These are phyloP conservation scores for Rhodotorula toruloides DNA, from an alignment of 768 basidiomycete genomes.

Conservation along the genomic window DNA sequence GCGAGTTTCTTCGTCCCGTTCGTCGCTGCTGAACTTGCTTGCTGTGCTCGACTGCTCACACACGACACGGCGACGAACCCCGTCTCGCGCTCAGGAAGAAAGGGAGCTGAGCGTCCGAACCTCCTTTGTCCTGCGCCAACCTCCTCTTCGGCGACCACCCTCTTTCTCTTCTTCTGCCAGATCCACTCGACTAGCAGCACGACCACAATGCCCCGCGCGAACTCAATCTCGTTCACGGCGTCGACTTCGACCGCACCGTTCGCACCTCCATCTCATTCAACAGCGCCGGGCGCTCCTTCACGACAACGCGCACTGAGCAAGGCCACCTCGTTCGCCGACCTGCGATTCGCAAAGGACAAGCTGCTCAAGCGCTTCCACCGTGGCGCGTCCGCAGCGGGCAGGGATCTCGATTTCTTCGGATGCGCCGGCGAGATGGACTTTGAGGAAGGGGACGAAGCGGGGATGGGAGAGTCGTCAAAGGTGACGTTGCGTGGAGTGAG, in stretches of 20 bases:
- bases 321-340: slow-evolving; percentile 18
- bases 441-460: slow-evolving; percentile 53
- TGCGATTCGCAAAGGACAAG: slow-evolving; percentile 7
- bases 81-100: no score
- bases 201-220: not conserved
- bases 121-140: no score
- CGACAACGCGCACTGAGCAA: slow-evolving; percentile 6
- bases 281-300: not conserved
- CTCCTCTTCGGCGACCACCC: no score
- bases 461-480: no score
- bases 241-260: not conserved
- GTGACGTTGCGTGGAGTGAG: no score
- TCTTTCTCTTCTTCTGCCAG: no score
- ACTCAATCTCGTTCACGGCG: not conserved
- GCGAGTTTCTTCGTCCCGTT: no score
- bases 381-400: no score
- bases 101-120: no score
- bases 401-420: slow-evolving; percentile 15
- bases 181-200: not conserved
- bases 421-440: slow-evolving; percentile 58
- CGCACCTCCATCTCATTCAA: not conserved
- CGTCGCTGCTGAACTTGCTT: no score
- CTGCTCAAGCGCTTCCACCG: slow-evolving; percentile 9
- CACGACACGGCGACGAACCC: no score
- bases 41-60: no score